Evolutionary conservation across 495 filamentous ascomycete species (phyloP).

Genomic region (Aspergillus affinis): DNA sequence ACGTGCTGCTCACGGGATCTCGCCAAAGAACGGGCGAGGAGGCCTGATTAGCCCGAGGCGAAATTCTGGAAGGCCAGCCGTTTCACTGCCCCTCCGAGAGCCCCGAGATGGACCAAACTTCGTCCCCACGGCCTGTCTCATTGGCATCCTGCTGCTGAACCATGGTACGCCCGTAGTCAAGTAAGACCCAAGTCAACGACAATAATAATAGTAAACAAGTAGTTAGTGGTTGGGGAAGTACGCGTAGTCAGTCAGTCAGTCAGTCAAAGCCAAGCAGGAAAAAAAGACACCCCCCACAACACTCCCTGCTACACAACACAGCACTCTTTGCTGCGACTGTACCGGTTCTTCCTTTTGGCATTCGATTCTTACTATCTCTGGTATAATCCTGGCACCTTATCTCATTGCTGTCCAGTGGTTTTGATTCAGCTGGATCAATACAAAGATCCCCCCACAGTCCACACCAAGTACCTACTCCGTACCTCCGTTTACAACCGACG

Average conservation of each 20-base stretch:
- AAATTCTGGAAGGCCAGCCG: background rate
- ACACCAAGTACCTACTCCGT: background rate
- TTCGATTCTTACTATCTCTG: background rate
- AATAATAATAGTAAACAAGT: background rate
- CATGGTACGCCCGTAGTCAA: slow-evolving; percentile 3
- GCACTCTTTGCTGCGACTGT: background rate
- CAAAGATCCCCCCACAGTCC: background rate
- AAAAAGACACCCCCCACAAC: background rate
- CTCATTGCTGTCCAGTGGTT: background rate
- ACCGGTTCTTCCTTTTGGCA: background rate
- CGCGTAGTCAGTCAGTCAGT: background rate
- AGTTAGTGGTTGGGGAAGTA: background rate
- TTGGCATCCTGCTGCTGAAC: background rate
- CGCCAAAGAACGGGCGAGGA: background rate
- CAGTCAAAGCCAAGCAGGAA: background rate
- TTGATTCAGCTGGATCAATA: background rate
- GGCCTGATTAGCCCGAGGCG: background rate
- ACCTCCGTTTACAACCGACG: background rate
- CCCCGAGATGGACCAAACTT: slow-evolving; percentile 6
- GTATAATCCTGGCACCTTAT: background rate
- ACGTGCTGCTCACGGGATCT: slow-evolving; percentile 7
- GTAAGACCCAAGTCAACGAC: background rate
- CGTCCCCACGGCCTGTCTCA: background rate
- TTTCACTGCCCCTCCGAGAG: slow-evolving; percentile 7
- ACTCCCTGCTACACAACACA: background rate